These are phyloP conservation scores for Nothophoma quercina DNA, from an alignment of 2,329 filamentous ascomycete species.

Conservation along the genomic window DNA sequence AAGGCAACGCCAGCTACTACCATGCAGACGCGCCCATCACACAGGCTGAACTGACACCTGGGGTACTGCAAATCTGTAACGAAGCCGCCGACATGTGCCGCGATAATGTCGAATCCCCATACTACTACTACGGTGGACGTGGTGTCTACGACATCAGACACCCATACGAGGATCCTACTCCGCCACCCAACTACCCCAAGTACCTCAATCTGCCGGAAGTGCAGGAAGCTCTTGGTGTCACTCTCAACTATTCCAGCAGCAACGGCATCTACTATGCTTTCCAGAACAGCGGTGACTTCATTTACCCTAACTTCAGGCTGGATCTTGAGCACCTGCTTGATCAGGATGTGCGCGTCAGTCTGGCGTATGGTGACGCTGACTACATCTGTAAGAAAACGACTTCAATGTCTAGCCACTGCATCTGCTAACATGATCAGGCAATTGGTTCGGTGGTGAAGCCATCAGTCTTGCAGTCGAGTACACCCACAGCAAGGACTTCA, in stretches of 20 bases:
- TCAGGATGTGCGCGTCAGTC: constrained; percentile 47
- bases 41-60: constrained; percentile 36
- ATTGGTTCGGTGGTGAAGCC: constrained; percentile 71
- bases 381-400: constrained; percentile 48
- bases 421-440: constrained; percentile 28
- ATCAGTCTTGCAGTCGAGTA: constrained; percentile 67
- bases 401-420: not conserved
- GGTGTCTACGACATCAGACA: constrained; percentile 63
- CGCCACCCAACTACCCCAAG: constrained; percentile 52
- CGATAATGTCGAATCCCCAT: constrained; percentile 64
- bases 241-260: constrained; percentile 66
- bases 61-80: constrained; percentile 56
- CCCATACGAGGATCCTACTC: constrained; percentile 65
- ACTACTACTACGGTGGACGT: constrained; percentile 62
- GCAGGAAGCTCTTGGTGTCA: constrained; percentile 67
- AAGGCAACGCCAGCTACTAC: constrained; percentile 32
- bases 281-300: constrained; percentile 61
- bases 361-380: constrained; percentile 47
- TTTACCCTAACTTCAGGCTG: constrained; percentile 65
- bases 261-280: constrained; percentile 59
- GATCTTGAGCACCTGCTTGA: constrained; percentile 53
- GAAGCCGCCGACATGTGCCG: constrained; percentile 64
- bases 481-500: constrained; percentile 60
- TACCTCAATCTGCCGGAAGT: constrained; percentile 68
- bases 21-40: constrained; percentile 26